Evolutionary conservation across 306 rosid species (phyloP).

Genomic region (Acacia confusa): DNA sequence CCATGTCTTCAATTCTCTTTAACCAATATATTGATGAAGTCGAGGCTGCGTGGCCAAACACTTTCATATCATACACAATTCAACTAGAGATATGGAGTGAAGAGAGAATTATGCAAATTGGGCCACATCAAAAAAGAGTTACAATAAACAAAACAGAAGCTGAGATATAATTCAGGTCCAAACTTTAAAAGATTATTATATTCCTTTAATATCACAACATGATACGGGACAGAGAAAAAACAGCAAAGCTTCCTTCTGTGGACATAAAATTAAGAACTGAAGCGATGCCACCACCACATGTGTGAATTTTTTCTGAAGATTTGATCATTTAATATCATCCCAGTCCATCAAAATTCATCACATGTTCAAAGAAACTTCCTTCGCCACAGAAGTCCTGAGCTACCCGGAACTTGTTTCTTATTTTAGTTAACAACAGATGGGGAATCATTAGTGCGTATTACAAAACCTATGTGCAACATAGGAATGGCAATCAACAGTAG

Average conservation of each 20-base stretch:
- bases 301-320: not conserved
- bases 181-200: not conserved
- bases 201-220: not conserved
- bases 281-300: not conserved
- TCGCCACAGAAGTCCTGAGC: not conserved
- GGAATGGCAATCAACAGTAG: not conserved
- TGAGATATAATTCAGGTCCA: not conserved
- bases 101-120: not conserved
- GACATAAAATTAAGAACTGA: not conserved
- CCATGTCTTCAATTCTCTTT: not conserved
- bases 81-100: not conserved
- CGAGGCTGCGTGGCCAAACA: not conserved
- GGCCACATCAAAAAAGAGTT: not conserved
- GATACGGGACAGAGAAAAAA: not conserved
- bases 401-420: not conserved
- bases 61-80: not conserved
- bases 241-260: not conserved
- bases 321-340: not conserved
- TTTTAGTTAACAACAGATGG: slow-evolving; percentile 15
- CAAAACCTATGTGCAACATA: not conserved
- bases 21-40: not conserved
- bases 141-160: not conserved
- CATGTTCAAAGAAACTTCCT: not conserved
- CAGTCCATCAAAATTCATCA: not conserved
- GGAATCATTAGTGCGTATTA: not conserved